Evolutionary conservation across 2,329 filamentous ascomycete genomes (phyloP).

Genomic region (Talaromyces sp.): DNA sequence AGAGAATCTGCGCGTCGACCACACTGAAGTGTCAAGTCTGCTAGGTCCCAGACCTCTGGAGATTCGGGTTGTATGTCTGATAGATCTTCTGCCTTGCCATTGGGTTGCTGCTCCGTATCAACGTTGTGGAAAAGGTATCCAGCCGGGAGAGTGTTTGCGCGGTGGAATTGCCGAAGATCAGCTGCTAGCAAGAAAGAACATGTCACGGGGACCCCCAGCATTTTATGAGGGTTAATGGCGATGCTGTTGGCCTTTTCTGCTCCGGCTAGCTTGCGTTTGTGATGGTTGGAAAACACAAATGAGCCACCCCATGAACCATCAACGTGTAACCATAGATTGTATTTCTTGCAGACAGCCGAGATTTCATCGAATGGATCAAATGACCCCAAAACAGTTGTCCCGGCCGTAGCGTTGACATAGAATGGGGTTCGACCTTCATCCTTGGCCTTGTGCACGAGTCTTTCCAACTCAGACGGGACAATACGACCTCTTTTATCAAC

Average conservation of each 20-base stretch:
- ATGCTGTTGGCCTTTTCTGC: constrained; percentile 71
- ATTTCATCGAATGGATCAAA: constrained; percentile 76
- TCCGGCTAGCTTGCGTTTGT: constrained; percentile 61
- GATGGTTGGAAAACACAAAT: constrained; percentile 67
- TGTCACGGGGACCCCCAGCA: constrained; percentile 85
- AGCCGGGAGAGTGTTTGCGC: constrained; percentile 77
- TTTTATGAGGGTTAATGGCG: constrained; percentile 93
- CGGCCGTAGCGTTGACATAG: constrained; percentile 92
- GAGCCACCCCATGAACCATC: constrained; percentile 89
- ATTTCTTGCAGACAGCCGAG: constrained; percentile 60
- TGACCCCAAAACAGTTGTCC: constrained; percentile 85
- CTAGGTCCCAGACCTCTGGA: constrained; percentile 74
- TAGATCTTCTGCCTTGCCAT: constrained; percentile 14
- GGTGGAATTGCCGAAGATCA: constrained; percentile 71
- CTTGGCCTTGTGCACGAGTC: constrained; percentile 57
- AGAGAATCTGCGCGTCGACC: constrained; percentile 78
- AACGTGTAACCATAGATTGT: constrained; percentile 84
- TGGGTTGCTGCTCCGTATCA: constrained; percentile 26
- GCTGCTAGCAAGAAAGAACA: constrained; percentile 81
- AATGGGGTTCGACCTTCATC: constrained; percentile 71
- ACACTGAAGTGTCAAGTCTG: constrained; percentile 89
- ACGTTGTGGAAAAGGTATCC: constrained; percentile 74
- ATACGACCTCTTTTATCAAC: constrained; percentile 70
- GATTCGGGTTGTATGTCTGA: constrained; percentile 26
- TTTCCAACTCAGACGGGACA: constrained; percentile 59